Evolutionary conservation across 2,329 filamentous ascomycete species (phyloP).

Genomic region (Lachnellula subtilissima): DNA sequence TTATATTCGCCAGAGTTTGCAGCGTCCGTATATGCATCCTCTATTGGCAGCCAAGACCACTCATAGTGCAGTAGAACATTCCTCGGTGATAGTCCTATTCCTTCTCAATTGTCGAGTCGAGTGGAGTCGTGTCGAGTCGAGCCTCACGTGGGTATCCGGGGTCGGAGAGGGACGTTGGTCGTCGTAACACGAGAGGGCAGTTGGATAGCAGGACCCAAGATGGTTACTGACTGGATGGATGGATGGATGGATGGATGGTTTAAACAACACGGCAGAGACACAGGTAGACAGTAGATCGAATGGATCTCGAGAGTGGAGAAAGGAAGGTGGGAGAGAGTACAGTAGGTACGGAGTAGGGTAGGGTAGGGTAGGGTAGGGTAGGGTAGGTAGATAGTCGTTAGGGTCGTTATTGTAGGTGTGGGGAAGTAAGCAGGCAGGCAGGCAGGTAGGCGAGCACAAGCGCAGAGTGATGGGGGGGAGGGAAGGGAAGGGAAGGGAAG

Average conservation of each 20-base stretch:
- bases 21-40: slow-evolving; percentile 23
- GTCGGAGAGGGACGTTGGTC: background rate
- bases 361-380: too few relatives aligned
- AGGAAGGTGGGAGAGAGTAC: background rate
- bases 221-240: too few relatives aligned
- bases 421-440: background rate
- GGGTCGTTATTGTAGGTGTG: background rate
- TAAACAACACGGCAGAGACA: too few relatives aligned
- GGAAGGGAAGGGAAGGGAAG: background rate
- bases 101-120: background rate
- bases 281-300: background rate
- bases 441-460: background rate
- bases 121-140: background rate
- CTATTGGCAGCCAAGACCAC: slow-evolving; percentile 19
- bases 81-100: slow-evolving; percentile 10
- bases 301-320: background rate
- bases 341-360: background rate
- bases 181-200: background rate
- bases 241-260: too few relatives aligned
- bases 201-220: background rate
- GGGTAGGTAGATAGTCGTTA: background rate
- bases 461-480: background rate
- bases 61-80: slow-evolving; percentile 22
- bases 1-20: slow-evolving; percentile 26
- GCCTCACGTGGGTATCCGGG: slow-evolving; percentile 3